Conservation (phyloP, 441 rosid species). For the Macaranga tanarius region DNA sequence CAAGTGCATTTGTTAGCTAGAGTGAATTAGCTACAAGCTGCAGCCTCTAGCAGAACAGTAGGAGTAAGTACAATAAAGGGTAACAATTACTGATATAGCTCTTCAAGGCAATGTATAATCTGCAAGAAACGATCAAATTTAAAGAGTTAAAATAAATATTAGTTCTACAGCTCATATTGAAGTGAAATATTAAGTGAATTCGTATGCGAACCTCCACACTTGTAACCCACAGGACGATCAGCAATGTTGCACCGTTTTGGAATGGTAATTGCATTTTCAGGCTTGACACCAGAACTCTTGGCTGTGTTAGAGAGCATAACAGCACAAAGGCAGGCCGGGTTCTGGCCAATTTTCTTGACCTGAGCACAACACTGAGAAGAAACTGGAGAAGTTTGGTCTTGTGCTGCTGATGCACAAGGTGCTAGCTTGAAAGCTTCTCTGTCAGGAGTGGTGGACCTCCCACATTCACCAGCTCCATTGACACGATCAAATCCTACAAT, state of each 20-base stretch:
- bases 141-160: background rate
- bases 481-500: constrained; percentile 39
- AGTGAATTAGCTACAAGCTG: constrained; percentile 14
- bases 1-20: constrained; percentile 17
- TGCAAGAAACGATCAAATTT: constrained; percentile 32
- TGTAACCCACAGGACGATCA: constrained; percentile 79
- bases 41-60: constrained; percentile 14
- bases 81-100: constrained; percentile 11
- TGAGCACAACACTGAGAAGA: constrained; percentile 66
- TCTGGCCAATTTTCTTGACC: constrained; percentile 69
- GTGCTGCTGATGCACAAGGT: constrained; percentile 72
- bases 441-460: constrained; percentile 59
- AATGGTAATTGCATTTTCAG: constrained; percentile 71
- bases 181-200: background rate
- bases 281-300: constrained; percentile 63
- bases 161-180: background rate
- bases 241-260: constrained; percentile 84
- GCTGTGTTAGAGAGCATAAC: constrained; percentile 87
- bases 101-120: constrained; percentile 72
- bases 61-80: background rate
- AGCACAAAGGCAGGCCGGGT: constrained; percentile 77
- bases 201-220: constrained; percentile 66
- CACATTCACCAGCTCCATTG: constrained; percentile 76
- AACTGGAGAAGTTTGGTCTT: constrained; percentile 45
- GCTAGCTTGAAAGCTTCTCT: constrained; percentile 77